Base-by-base conservation (phyloP, 176 grass and related monocot genomes). In the Musa beccarii region DNA sequence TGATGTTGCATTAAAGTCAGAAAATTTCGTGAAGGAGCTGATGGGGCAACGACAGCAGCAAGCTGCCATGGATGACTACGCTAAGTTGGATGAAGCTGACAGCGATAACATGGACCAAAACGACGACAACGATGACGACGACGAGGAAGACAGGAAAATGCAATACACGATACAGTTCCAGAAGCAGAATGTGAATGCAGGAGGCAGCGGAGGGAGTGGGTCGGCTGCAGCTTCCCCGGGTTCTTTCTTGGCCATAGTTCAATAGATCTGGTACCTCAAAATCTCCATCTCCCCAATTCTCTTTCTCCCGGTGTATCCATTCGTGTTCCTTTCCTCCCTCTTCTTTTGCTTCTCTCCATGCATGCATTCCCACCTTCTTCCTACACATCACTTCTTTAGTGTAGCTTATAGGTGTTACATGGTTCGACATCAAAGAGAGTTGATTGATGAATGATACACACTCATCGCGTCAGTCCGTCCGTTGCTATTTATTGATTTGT, bases 181-280 rank as follows among this genome's bases (percentile, higher is more conserved):
- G 68, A 84, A 77, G 25, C 79, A 68, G 1, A 28, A 63, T 51
- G 78, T 53, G 24, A 29, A 29, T n/a, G 55, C 49, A 53, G 14
- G 68, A 2, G 51, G 69, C 81, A 29, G 75, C 0, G 15, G 26
- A 26, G 66, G 69, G 52, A 85, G 77, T 73, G 57, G 82, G 69
- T 75, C 80, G 8, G 92, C 78, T 68, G 69, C 85, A 3, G 63
- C 56, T 13, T 76, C 52, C 72, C 85, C 34, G 21, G 88, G 86
- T 76, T 88, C 92, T 54, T 96, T 92, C 89, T 78, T 96, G 83
- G 92, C 72, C 83, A 92, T 96, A 87, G 92, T 96, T 76, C 73
- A 92, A 82, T 92, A 88, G 85, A 82, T 23, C 20, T 53, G 63
- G 51, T 28, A 23, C 49, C 64, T 4, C 34, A 6, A 56, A 20